phyloP scores from a whole-genome alignment of 2,329 filamentous ascomycete genomes.

The Stachybotrys chartarum region DNA sequence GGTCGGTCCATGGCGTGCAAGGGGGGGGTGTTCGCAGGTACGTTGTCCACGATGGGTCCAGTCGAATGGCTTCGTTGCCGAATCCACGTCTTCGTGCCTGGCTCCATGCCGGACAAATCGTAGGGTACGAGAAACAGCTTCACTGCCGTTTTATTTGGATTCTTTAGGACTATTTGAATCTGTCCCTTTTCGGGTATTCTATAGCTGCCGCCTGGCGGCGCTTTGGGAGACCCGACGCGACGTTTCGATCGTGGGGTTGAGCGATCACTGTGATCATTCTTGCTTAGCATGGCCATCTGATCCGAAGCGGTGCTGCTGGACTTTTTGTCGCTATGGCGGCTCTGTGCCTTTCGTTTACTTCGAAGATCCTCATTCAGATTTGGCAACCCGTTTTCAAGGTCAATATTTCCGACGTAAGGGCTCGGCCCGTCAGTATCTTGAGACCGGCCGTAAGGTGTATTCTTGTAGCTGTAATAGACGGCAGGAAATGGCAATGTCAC shows the following conservation, averaged over 20 bases:
- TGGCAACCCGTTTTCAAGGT: slow-evolving; percentile 73
- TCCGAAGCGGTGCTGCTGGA: slow-evolving; percentile 23
- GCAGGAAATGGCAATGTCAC: slow-evolving; percentile 87
- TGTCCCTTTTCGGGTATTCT: slow-evolving; percentile 91
- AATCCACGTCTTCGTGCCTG: slow-evolving; percentile 92
- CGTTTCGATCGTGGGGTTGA: slow-evolving; percentile 38
- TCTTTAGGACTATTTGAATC: slow-evolving; percentile 94
- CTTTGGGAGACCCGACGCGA: slow-evolving; percentile 41
- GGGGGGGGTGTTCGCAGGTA: slow-evolving; percentile 22
- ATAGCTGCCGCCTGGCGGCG: slow-evolving; percentile 82
- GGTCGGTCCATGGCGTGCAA: slow-evolving; percentile 45
- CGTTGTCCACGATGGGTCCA: slow-evolving; percentile 71
- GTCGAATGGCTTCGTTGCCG: slow-evolving; percentile 89
- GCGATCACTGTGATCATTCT: slow-evolving; percentile 2
- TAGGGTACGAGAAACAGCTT: slow-evolving; percentile 94
- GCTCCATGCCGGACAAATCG: slow-evolving; percentile 84
- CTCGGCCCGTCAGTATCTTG: slow-evolving; percentile 80
- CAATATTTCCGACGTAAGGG: slow-evolving; percentile 89
- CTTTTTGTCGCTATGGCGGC: slow-evolving; percentile 31
- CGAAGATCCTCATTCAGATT: slow-evolving; percentile 41
- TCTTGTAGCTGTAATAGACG: slow-evolving; percentile 90
- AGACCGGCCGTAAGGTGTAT: slow-evolving; percentile 53
- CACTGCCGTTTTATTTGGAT: slow-evolving; percentile 95
- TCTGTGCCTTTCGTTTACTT: slow-evolving; percentile 40
- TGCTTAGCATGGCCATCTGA: neutral